A percentile compares a stretch with the other conserved stretches of the same genome.
Evolutionary conservation across 1,284 basidiomycete genomes (phyloP).

Genomic region (Stygiomarasmius scandens): DNA sequence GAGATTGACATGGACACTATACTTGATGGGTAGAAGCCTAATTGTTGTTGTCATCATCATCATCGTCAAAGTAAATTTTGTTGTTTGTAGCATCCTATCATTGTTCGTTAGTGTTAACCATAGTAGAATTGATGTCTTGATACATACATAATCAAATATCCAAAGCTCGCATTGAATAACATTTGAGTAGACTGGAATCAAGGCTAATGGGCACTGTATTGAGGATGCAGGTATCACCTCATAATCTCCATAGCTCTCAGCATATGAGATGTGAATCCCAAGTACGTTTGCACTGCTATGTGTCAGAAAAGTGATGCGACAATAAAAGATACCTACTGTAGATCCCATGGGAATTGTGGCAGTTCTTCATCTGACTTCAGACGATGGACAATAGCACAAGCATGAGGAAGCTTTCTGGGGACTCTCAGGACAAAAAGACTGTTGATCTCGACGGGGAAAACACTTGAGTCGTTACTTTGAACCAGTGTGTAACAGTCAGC

Average conservation of each 20-base stretch:
- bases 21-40: neutral
- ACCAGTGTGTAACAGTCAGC: conserved; percentile 19
- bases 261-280: conserved; percentile 11
- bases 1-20: too few relatives aligned
- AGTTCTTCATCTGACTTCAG: conserved; percentile 18
- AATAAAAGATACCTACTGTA: conserved; percentile 13
- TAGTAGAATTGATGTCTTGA: neutral
- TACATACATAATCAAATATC: conserved; percentile 9
- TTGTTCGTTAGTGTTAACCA: too few relatives aligned
- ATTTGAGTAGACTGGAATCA: conserved; percentile 9
- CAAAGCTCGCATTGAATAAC: conserved; percentile 5
- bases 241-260: neutral
- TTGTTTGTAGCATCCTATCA: neutral
- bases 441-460: conserved; percentile 11
- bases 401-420: too few relatives aligned
- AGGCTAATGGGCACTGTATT: conserved; percentile 14
- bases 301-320: neutral
- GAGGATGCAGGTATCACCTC: conserved; percentile 7
- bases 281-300: conserved; percentile 8
- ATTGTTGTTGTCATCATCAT: neutral
- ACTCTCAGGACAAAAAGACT: too few relatives aligned
- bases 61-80: neutral
- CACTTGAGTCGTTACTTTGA: neutral
- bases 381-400: too few relatives aligned
- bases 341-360: conserved; percentile 26